Base-by-base conservation (phyloP, 768 basidiomycete species). In the Xanthoconium stramineum region DNA sequence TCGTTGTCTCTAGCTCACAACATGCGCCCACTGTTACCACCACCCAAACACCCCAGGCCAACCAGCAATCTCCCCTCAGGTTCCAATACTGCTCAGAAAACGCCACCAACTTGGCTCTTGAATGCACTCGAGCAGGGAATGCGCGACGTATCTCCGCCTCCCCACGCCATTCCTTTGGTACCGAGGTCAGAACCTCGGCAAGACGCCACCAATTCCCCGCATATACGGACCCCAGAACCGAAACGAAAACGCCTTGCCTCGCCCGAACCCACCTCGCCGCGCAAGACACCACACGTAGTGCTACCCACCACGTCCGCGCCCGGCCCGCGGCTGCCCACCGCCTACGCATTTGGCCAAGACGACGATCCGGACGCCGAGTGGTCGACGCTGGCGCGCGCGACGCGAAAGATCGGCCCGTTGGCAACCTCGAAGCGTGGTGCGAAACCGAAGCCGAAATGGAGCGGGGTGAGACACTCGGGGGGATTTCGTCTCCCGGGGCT, bases 351-450 rank as follows among this genome's bases (percentile, higher is more conserved):
- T 50, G 68, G 53, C 2, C 15, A 46, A 15, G 61, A 56, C 14
- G 52, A 61, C 24, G 65, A 69, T 38, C 63, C 55, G 2, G 68
- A 69, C 20, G 56, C 45, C 13, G 36, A 37, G 14, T 65, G 65
- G 65, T 65, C 65, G 44, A 65, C 65, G 19, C 24, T 56, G 28
- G 35, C 42, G 19, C 43, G 32, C 11, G 38, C 42, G 9, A 50
- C 19, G 28, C 47, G 47, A 20, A 61, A 39, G 67, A 46, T 28
- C 17, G 13, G 30, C 8, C 39, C 17, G 10, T 33, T 32, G 6
- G 38, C 37, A 32, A 11, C 6, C 33, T 11, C 11, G 33, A 57
- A 20, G 20, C 46, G 32, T 1, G 50, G 8, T n/a, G n/a, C 11
- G 6, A 55, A 44, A n/a, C 20, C 52, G 0, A 53, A 35, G 15